These are phyloP conservation scores for Acacia confusa DNA, from an alignment of 306 rosid genomes.

Conservation along the genomic window DNA sequence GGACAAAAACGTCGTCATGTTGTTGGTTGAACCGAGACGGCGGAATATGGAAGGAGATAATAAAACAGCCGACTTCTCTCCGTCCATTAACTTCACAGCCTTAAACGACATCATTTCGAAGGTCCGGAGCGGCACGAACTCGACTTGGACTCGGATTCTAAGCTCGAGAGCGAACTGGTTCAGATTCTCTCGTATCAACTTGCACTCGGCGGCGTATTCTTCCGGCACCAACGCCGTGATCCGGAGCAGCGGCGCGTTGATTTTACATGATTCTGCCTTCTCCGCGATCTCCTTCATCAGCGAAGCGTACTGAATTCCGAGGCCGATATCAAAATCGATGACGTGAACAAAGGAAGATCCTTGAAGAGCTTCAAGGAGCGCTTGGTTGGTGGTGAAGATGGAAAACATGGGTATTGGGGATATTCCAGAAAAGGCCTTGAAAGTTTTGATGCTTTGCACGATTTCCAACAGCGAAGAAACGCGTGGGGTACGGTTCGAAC, in stretches of 20 bases:
- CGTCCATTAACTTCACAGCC: conserved; percentile 60
- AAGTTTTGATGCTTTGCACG: conserved; percentile 67
- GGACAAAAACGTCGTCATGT: conserved; percentile 41
- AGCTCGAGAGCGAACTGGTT: conserved; percentile 73
- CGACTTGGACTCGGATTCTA: conserved; percentile 71
- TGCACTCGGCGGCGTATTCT: conserved; percentile 62
- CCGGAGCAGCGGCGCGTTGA: conserved; percentile 48
- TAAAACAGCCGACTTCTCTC: conserved; percentile 71
- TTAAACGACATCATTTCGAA: conserved; percentile 70
- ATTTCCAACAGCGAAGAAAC: conserved; percentile 71
- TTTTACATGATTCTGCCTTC: conserved; percentile 40
- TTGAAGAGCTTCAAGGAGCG: conserved; percentile 70
- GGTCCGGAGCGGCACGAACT: conserved; percentile 51
- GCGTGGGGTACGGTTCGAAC: conserved; percentile 44
- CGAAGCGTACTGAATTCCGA: conserved; percentile 85
- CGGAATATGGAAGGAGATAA: conserved; percentile 65
- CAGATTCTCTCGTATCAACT: conserved; percentile 64
- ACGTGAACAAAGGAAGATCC: conserved; percentile 60
- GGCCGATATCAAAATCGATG: conserved; percentile 80
- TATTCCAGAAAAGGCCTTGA: conserved; percentile 66
- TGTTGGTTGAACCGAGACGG: conserved; percentile 46
- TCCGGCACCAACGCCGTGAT: conserved; percentile 79
- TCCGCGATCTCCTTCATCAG: conserved; percentile 82
- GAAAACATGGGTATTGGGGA: conserved; percentile 88
- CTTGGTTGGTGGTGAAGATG: conserved; percentile 80